Evolutionary conservation across 2,329 filamentous ascomycete genomes (phyloP).

Genomic region (Stagonosporopsis rhizophila): DNA sequence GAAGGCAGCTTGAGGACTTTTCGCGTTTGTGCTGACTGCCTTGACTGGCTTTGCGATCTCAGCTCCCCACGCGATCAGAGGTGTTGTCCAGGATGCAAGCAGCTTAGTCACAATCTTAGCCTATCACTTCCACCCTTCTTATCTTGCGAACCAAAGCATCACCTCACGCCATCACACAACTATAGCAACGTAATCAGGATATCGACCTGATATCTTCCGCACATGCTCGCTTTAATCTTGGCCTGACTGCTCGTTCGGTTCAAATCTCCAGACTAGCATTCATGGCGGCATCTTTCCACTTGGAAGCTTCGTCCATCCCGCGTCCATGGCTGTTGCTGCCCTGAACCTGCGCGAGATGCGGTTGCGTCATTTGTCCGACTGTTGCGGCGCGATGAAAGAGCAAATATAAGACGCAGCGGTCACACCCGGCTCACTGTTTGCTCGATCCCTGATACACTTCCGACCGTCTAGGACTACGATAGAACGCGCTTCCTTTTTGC

Average conservation of each 20-base stretch:
- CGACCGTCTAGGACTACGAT: slow-evolving; percentile 2
- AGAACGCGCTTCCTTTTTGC: slow-evolving; percentile 21
- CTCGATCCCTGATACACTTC: slow-evolving; percentile 18
- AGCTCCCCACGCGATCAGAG: not conserved
- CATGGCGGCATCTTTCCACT: slow-evolving; percentile 26
- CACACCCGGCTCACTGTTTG: slow-evolving; percentile 13
- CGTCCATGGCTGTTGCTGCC: slow-evolving; percentile 24
- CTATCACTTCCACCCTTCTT: slow-evolving; percentile 35
- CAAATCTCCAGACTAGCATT: slow-evolving; percentile 15
- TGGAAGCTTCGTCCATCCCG: slow-evolving; percentile 36
- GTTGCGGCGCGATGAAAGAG: slow-evolving; percentile 31
- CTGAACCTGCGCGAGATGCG: slow-evolving; percentile 18
- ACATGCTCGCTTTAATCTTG: slow-evolving; percentile 30
- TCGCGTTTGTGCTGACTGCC: not conserved
- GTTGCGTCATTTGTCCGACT: slow-evolving; percentile 42
- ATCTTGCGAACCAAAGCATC: slow-evolving; percentile 40
- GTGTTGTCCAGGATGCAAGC: slow-evolving; percentile 21
- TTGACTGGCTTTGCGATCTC: not conserved
- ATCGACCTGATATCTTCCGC: slow-evolving; percentile 15
- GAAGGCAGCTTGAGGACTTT: not conserved
- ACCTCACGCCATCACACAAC: slow-evolving; percentile 45
- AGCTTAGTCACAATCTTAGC: slow-evolving; percentile 34
- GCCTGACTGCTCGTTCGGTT: slow-evolving; percentile 26
- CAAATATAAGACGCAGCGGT: slow-evolving; percentile 41
- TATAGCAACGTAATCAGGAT: slow-evolving; percentile 21